A percentile compares a stretch with the other conserved stretches of the same genome.
Conservation (phyloP, 768 basidiomycete genomes). For the Jaapia argillacea region DNA sequence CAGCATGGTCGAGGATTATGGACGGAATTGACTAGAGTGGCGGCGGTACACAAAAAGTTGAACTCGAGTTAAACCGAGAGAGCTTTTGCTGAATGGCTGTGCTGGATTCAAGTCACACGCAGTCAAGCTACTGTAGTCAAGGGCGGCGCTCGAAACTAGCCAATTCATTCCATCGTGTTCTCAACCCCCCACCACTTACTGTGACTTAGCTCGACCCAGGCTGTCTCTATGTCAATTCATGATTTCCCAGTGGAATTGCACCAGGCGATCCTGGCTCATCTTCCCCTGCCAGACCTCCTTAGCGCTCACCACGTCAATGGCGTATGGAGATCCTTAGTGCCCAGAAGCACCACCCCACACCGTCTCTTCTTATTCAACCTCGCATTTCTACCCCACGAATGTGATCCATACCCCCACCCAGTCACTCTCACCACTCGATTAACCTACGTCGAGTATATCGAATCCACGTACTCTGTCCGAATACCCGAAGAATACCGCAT, state of each 20-base stretch:
- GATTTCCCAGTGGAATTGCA: conserved; percentile 2
- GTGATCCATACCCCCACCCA: not conserved
- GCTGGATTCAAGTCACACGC: too few species aligned
- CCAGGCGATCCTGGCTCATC: not conserved
- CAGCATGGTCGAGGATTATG: too few species aligned
- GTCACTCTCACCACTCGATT: not conserved
- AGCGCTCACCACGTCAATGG: not conserved
- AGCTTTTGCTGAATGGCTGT: too few species aligned
- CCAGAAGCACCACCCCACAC: not conserved
- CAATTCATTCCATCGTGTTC: too few species aligned
- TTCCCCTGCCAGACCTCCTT: not conserved
- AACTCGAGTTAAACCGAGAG: too few species aligned
- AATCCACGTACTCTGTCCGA: not conserved
- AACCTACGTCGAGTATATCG: not conserved
- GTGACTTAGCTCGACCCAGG: too few species aligned
- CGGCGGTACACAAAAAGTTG: too few species aligned
- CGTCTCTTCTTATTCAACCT: not conserved
- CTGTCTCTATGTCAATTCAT: too few species aligned
- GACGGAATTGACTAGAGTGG: too few species aligned
- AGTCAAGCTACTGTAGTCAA: too few species aligned
- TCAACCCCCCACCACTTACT: too few species aligned
- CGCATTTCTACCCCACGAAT: not conserved
- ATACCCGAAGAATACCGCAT: not conserved
- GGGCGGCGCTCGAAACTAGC: too few species aligned
- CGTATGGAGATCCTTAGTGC: not conserved